Base-by-base conservation (phyloP, 2,329 filamentous ascomycete species). In the Fusarium zealandicum region DNA sequence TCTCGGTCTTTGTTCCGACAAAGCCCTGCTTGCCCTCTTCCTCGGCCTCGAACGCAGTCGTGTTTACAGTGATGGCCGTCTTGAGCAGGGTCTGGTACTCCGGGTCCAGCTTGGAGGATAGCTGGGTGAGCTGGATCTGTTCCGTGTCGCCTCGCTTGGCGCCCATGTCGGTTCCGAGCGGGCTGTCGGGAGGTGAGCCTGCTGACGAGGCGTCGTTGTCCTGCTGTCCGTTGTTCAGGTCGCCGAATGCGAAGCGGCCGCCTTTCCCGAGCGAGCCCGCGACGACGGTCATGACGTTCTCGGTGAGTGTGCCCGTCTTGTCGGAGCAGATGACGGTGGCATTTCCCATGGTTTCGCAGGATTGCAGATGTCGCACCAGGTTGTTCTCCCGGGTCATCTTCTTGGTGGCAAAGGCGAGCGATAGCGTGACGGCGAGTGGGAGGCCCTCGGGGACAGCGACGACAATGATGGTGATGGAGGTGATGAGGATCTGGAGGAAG, bases 311-410 rank as follows among this genome's bases (percentile, higher is more conserved):
- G 6, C 72, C 72, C 0, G 72, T 74, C 62, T 74, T 74, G 46
- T 91, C 90, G 3, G 89, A 92, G 73, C 90, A 93, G 39, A 93
- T 88, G 0, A 88, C 89, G 1, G 84, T 87, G 1, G 84, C 84
- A 59, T 89, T 89, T 5, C 87, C 86, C 86, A 89, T 89, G 3
- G 85, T 88, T 68, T 89, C 86, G 68, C 86, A 89, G 51, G 86
- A 86, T 50, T 85, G 81, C 8, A 89, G 76, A 40, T 87, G 77
- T 56, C 87, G 83, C 5, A 89, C 87, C 36, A 89, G 70, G 58
- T 89, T 89, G 71, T 88, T 88, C 71, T 89, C 86, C 63, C 85
- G 86, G 5, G 88, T 74, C 82, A 89, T 87, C 42, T 84, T 79
- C 20, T 83, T 88, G 0, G 86, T 89, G 7, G 86, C 86, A 61